Percentiles rank a stretch among this genome's conserved stretches.
Conservation (phyloP, 352 stramenopile species). For the Phytophthora meadii region DNA sequence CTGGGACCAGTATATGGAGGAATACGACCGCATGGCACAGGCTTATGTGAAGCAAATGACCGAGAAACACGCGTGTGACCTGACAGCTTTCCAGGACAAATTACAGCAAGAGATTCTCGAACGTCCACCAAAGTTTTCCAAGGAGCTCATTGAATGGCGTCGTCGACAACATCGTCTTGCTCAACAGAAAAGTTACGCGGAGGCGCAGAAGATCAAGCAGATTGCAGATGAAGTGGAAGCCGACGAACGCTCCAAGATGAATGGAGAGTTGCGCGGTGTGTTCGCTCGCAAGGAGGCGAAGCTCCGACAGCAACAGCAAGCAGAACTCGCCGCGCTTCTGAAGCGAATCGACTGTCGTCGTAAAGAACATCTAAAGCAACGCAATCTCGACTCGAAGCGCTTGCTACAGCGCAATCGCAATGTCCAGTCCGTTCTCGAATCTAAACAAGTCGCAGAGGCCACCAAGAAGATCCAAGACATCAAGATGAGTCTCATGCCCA, state of each 20-base stretch:
- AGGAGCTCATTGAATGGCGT: slow-evolving; percentile 95
- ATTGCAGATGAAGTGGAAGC: slow-evolving; percentile 95
- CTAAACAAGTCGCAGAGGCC: slow-evolving; percentile 88
- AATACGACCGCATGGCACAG: slow-evolving; percentile 95
- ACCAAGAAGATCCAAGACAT: slow-evolving; percentile 85
- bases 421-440: slow-evolving; percentile 93
- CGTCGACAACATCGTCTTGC: slow-evolving; percentile 94
- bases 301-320: slow-evolving; percentile 92
- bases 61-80: slow-evolving; percentile 87
- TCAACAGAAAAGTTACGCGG: slow-evolving; percentile 93
- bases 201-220: slow-evolving; percentile 96
- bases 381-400: slow-evolving; percentile 93
- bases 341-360: slow-evolving; percentile 94
- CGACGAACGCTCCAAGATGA: slow-evolving; percentile 91
- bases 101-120: slow-evolving; percentile 90
- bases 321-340: slow-evolving; percentile 92
- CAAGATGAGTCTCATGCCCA: slow-evolving; percentile 80
- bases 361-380: slow-evolving; percentile 95
- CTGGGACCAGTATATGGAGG: slow-evolving; percentile 96
- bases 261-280: slow-evolving; percentile 74
- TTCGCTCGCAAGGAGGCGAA: slow-evolving; percentile 91
- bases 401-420: slow-evolving; percentile 96
- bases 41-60: slow-evolving; percentile 96
- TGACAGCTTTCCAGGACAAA: slow-evolving; percentile 90
- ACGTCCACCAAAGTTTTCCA: slow-evolving; percentile 91